A percentile compares a stretch with the other conserved stretches of the same genome.
These are phyloP conservation scores for Plicaturopsis crispa DNA, from an alignment of 768 basidiomycete genomes.

Conservation along the genomic window DNA sequence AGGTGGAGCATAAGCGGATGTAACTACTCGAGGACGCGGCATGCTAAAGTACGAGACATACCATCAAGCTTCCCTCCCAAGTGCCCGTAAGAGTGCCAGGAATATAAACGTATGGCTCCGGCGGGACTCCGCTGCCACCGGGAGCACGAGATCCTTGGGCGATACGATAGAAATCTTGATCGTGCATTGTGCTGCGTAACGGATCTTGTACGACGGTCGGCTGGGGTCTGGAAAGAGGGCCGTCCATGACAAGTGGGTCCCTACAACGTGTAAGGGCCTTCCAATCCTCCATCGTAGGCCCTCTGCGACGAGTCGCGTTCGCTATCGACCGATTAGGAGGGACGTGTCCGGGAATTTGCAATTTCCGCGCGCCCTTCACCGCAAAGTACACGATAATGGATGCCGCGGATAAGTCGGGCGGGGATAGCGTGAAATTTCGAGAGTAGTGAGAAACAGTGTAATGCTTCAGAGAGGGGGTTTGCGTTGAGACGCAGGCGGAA, in stretches of 20 bases:
- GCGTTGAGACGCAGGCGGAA: background rate
- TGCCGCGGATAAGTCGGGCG: slow-evolving; percentile 32
- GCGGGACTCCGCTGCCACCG: slow-evolving; percentile 10
- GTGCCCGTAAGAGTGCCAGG: slow-evolving; percentile 44
- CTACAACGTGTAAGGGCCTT: slow-evolving; percentile 28
- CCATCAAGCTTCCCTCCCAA: slow-evolving; percentile 60
- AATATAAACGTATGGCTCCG: slow-evolving; percentile 23
- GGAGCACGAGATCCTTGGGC: slow-evolving; percentile 16
- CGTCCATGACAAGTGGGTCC: slow-evolving; percentile 46
- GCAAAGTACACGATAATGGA: slow-evolving; percentile 49
- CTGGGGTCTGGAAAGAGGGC: slow-evolving; percentile 3
- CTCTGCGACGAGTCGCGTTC: slow-evolving; percentile 32
- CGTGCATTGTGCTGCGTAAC: slow-evolving; percentile 23
- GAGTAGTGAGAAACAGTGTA: slow-evolving; percentile 12
- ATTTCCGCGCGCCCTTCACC: slow-evolving; percentile 35
- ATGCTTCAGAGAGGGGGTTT: slow-evolving; percentile 4
- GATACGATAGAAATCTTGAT: slow-evolving; percentile 31
- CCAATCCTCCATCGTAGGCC: slow-evolving; percentile 51
- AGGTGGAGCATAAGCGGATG: slow-evolving; percentile 7
- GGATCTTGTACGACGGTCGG: slow-evolving; percentile 4
- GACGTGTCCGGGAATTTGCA: slow-evolving; percentile 42
- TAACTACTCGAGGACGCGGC: slow-evolving; percentile 3
- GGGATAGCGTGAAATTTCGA: slow-evolving; percentile 13
- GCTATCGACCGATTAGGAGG: slow-evolving; percentile 41
- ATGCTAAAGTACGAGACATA: slow-evolving; percentile 17